A percentile compares a stretch with the other conserved stretches of the same genome.
Conservation (phyloP, 2,329 filamentous ascomycete species). For the Saccharata proteae region DNA sequence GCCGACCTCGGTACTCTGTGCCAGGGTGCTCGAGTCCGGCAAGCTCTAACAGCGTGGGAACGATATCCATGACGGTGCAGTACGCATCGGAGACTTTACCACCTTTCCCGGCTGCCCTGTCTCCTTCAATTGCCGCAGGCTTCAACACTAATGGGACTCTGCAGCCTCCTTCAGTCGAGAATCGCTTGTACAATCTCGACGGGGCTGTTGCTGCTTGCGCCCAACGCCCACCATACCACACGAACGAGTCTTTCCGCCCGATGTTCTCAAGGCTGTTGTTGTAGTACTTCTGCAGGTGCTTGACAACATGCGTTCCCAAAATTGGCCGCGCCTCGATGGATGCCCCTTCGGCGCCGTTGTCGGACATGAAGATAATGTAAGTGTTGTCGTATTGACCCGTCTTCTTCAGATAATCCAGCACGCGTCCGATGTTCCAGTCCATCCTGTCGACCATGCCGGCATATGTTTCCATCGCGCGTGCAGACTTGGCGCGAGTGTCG, state of each 20-base stretch:
- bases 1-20: conserved; percentile 36
- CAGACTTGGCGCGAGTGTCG: conserved; percentile 36
- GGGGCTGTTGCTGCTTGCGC: conserved; percentile 42
- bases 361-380: conserved; percentile 50
- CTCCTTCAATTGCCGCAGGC: conserved; percentile 17
- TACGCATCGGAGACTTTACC: conserved; percentile 37
- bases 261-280: conserved; percentile 47
- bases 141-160: conserved; percentile 40
- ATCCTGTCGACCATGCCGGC: conserved; percentile 54
- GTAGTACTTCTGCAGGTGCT: conserved; percentile 45
- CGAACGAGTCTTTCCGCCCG: conserved; percentile 43
- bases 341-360: conserved; percentile 51
- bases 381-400: conserved; percentile 51
- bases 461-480: conserved; percentile 47
- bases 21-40: conserved; percentile 39
- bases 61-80: conserved; percentile 32
- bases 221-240: conserved; percentile 49
- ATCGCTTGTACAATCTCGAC: conserved; percentile 34
- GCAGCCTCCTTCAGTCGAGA: conserved; percentile 37
- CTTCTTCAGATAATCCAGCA: conserved; percentile 42
- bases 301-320: conserved; percentile 41
- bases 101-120: conserved; percentile 8
- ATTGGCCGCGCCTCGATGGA: conserved; percentile 47
- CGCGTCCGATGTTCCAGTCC: conserved; percentile 47
- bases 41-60: conserved; percentile 35